Evolutionary conservation across 371 early-diverging fungal species (phyloP).

Genomic region (Mucor circinelloides): DNA sequence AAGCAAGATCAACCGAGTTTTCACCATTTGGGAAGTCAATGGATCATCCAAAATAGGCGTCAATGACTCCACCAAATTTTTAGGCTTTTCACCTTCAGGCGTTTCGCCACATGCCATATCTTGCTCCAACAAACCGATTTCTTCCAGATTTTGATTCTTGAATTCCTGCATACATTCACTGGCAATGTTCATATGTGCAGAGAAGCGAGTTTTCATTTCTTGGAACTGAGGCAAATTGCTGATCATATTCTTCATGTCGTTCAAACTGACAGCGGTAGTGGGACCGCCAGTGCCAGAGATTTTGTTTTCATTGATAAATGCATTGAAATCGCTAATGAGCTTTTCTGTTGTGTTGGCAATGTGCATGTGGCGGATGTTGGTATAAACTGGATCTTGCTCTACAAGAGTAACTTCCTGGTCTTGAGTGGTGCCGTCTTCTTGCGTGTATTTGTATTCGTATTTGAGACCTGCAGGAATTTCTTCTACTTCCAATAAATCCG

Average conservation of each 20-base stretch:
- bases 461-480: conserved; percentile 59
- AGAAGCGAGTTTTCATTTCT: conserved; percentile 88
- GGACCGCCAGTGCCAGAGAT: conserved; percentile 49
- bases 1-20: conserved; percentile 85
- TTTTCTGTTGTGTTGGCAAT: conserved; percentile 90
- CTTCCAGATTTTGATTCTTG: conserved; percentile 69
- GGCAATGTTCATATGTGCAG: conserved; percentile 91
- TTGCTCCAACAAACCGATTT: conserved; percentile 82
- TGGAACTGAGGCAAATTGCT: conserved; percentile 92
- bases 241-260: conserved; percentile 89
- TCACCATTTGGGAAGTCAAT: conserved; percentile 69
- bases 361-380: conserved; percentile 88
- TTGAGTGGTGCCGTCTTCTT: conserved; percentile 56
- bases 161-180: conserved; percentile 86
- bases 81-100: conserved; percentile 75
- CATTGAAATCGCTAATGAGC: conserved; percentile 79
- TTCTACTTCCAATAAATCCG: conserved; percentile 83
- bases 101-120: conserved; percentile 90
- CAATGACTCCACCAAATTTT: conserved; percentile 80
- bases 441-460: conserved; percentile 65
- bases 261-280: conserved; percentile 67
- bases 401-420: conserved; percentile 65
- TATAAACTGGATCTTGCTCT: conserved; percentile 78
- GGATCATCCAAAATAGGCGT: conserved; percentile 82
- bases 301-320: conserved; percentile 68